Conservation (phyloP, 768 basidiomycete genomes). For the Boletus rex-veris region DNA sequence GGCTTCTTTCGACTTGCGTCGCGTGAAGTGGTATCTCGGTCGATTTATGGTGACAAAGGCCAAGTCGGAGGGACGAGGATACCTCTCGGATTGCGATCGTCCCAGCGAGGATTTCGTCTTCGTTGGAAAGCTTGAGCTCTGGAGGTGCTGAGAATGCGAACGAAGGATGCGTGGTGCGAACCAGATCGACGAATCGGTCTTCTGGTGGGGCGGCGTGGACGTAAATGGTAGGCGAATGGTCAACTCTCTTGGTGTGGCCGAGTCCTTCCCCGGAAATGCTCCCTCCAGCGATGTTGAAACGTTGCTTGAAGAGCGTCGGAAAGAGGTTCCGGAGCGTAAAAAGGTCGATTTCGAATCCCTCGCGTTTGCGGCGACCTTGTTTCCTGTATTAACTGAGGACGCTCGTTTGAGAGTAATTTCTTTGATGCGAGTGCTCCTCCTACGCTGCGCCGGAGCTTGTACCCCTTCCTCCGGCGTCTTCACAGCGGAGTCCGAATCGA, state of each 20-base stretch:
- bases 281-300: background rate
- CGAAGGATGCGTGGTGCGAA: slow-evolving; percentile 24
- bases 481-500: background rate
- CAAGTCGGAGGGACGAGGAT: slow-evolving; percentile 19
- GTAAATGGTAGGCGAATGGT: slow-evolving; percentile 26
- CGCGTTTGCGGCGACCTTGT: background rate
- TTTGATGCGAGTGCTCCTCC: slow-evolving; percentile 25
- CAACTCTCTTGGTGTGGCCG: slow-evolving; percentile 9
- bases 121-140: background rate
- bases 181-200: background rate
- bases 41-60: slow-evolving; percentile 21
- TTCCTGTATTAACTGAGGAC: slow-evolving; percentile 1
- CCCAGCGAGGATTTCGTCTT: slow-evolving; percentile 6
- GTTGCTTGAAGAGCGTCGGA: background rate
- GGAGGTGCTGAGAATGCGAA: slow-evolving; percentile 23
- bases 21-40: slow-evolving; percentile 18
- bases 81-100: slow-evolving; percentile 26
- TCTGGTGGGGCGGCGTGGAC: slow-evolving; percentile 14
- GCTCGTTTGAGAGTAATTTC: slow-evolving; percentile 12
- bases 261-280: background rate
- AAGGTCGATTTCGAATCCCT: slow-evolving; percentile 6
- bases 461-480: background rate
- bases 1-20: slow-evolving; percentile 9
- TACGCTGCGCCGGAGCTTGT: slow-evolving; percentile 7
- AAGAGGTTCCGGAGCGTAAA: slow-evolving; percentile 12